These are phyloP conservation scores for Glutinoglossum americanum DNA, from an alignment of 495 filamentous ascomycete species.

Conservation along the genomic window DNA sequence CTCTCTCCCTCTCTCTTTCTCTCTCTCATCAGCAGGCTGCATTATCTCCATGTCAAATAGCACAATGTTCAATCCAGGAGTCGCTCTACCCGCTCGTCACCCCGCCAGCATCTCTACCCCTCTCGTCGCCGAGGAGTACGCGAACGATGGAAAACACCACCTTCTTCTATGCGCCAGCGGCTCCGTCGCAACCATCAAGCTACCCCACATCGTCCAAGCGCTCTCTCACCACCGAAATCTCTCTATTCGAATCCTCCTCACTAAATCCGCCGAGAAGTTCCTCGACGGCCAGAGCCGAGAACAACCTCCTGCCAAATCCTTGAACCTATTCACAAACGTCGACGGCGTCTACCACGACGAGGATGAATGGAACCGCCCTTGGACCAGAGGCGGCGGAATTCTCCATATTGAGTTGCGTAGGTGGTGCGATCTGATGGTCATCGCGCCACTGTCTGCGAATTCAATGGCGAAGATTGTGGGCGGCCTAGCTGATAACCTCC, in stretches of 20 bases:
- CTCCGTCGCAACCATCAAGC: conserved; percentile 76
- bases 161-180: conserved; percentile 60
- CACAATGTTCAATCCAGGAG: background rate
- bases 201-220: conserved; percentile 44
- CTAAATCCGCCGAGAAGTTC: conserved; percentile 46
- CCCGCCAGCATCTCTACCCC: background rate
- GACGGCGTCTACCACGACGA: conserved; percentile 54
- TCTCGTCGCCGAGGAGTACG: conserved; percentile 6
- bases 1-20: too few species aligned
- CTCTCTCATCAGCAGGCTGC: too few species aligned
- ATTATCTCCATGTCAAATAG: background rate
- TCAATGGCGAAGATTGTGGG: conserved; percentile 53
- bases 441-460: conserved; percentile 64
- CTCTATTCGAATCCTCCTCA: conserved; percentile 61
- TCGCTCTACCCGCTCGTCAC: background rate
- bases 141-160: conserved; percentile 44
- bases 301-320: conserved; percentile 36
- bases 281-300: conserved; percentile 44
- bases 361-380: conserved; percentile 62
- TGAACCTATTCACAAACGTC: conserved; percentile 32
- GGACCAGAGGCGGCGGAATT: conserved; percentile 44
- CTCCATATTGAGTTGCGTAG: conserved; percentile 68
- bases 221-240: conserved; percentile 36
- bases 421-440: conserved; percentile 62
- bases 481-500: conserved; percentile 45